These are phyloP conservation scores for Trifolium dubium DNA, from an alignment of 306 rosid species.

Conservation along the genomic window DNA sequence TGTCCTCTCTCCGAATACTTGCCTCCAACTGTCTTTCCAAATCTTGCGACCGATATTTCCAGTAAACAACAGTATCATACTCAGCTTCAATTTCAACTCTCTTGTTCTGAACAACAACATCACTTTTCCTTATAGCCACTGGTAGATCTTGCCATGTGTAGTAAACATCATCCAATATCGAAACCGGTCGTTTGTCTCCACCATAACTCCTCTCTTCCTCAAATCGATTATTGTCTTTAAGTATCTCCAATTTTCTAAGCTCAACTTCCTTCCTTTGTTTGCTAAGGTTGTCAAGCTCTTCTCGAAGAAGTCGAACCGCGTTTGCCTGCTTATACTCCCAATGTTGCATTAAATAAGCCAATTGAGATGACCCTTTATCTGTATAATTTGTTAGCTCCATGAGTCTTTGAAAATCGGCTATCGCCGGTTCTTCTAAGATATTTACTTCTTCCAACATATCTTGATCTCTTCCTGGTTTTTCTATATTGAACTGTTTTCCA, in stretches of 20 bases:
- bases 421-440: constrained; percentile 74
- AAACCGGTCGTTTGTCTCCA: constrained; percentile 79
- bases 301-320: constrained; percentile 78
- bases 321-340: constrained; percentile 97
- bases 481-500: constrained; percentile 88
- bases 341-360: constrained; percentile 74
- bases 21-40: constrained; percentile 76
- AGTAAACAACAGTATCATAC: constrained; percentile 73
- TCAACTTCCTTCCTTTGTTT: constrained; percentile 80
- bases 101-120: constrained; percentile 68
- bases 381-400: constrained; percentile 82
- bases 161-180: constrained; percentile 80
- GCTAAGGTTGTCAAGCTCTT: constrained; percentile 84
- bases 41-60: constrained; percentile 76
- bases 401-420: constrained; percentile 84
- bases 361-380: constrained; percentile 86
- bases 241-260: constrained; percentile 82
- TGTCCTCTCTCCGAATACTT: constrained; percentile 74
- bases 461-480: constrained; percentile 81
- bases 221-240: constrained; percentile 72
- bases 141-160: constrained; percentile 84
- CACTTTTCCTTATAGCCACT: constrained; percentile 57
- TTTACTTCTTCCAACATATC: constrained; percentile 91
- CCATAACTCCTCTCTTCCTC: constrained; percentile 74
- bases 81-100: constrained; percentile 79